Conservation (phyloP, 139 green algal species). For the Spirogloea muscicola region DNA sequence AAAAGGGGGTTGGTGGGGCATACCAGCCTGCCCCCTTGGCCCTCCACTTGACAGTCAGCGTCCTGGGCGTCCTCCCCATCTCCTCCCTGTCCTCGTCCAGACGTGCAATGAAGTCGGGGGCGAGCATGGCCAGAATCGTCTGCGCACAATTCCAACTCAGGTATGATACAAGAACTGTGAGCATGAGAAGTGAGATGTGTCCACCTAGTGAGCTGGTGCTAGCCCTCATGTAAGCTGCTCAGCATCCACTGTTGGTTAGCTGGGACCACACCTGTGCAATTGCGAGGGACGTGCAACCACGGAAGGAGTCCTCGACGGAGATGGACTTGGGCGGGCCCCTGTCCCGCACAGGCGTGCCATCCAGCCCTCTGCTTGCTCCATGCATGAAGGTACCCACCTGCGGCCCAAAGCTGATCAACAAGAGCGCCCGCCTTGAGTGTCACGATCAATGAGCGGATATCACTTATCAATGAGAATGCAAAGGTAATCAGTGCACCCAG, state of each 20-base stretch:
- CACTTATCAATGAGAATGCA: too few relatives aligned
- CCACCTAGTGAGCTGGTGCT: too few relatives aligned
- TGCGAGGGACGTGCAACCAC: too few relatives aligned
- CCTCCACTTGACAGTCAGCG: slow-evolving; percentile 21
- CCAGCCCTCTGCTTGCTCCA: slow-evolving; percentile 8
- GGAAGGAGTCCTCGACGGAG: slow-evolving; percentile 38
- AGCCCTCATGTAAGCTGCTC: too few relatives aligned
- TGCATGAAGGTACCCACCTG: slow-evolving; percentile 11
- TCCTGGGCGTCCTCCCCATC: slow-evolving; percentile 3
- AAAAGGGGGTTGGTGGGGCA: background rate
- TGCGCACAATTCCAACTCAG: too few relatives aligned
- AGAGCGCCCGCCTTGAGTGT: too few relatives aligned
- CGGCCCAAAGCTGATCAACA: slow-evolving; percentile 8
- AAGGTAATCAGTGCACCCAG: too few relatives aligned
- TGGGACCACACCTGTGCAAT: too few relatives aligned
- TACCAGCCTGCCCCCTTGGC: background rate
- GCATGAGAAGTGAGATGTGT: too few relatives aligned
- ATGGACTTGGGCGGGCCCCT: slow-evolving; percentile 30
- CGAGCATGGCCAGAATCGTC: background rate
- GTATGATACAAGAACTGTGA: too few relatives aligned
- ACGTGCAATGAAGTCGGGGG: slow-evolving; percentile 13
- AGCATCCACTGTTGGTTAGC: too few relatives aligned
- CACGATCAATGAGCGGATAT: too few relatives aligned
- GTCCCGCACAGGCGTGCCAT: background rate
- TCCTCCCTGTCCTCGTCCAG: slow-evolving; percentile 28